A percentile compares a stretch with the other conserved stretches of the same genome.
Evolutionary conservation across 495 filamentous ascomycete species (phyloP).

Genomic region (Clohesyomyces aquaticus): DNA sequence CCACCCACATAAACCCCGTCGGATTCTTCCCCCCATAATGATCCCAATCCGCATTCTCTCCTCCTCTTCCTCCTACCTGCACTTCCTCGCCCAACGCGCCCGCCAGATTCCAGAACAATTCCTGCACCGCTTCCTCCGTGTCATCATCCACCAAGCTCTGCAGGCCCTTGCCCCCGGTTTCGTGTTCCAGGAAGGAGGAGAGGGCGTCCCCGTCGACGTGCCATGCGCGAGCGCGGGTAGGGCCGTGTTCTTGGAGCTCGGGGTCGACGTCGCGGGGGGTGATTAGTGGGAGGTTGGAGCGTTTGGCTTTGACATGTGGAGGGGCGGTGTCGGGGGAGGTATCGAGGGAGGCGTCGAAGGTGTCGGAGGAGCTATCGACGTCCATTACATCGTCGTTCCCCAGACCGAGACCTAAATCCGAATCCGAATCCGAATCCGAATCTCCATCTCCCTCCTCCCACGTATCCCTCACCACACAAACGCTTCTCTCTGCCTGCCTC

Average conservation of each 20-base stretch:
- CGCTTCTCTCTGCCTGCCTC: constrained; percentile 5
- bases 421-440: too few relatives aligned
- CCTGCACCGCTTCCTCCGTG: background rate
- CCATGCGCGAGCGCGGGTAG: background rate
- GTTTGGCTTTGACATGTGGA: too few relatives aligned
- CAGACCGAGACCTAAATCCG: too few relatives aligned
- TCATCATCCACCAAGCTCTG: background rate
- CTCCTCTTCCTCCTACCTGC: background rate
- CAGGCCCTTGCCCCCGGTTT: background rate
- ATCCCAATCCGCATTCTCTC: too few relatives aligned
- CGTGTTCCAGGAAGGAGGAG: background rate
- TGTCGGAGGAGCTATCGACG: too few relatives aligned
- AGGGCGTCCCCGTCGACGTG: constrained; percentile 1
- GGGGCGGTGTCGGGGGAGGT: too few relatives aligned
- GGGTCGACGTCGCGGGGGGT: constrained; percentile 3
- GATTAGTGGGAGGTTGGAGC: too few relatives aligned
- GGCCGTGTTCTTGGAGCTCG: background rate
- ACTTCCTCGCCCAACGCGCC: too few relatives aligned
- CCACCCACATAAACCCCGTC: too few relatives aligned
- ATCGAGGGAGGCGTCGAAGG: too few relatives aligned
- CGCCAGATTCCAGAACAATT: background rate
- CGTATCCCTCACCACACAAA: background rate
- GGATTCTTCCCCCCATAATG: too few relatives aligned
- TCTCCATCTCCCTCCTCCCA: background rate
- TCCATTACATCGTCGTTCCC: too few relatives aligned